Percentiles rank a stretch among this genome's conserved stretches.
phyloP scores from a whole-genome alignment of 139 green algal genomes.

The Chlorella sp. region DNA sequence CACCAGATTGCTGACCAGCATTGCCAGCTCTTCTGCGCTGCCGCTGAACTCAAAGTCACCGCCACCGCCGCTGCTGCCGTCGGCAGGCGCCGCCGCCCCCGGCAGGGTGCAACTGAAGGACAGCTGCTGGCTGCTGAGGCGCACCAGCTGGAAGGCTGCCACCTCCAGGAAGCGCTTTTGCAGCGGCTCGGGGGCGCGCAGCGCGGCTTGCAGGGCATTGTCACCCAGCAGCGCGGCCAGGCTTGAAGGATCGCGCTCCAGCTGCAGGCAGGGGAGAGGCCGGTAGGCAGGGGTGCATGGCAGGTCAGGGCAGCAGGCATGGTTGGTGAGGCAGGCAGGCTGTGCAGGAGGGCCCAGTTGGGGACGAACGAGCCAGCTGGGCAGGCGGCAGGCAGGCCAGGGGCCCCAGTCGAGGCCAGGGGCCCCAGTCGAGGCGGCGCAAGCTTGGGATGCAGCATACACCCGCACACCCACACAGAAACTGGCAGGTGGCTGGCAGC shows the following conservation, averaged over 20 bases:
- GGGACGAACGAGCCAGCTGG: too few species aligned
- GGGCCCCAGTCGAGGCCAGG: too few species aligned
- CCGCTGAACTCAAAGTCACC: neutral
- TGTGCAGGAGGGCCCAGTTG: neutral
- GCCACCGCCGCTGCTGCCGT: neutral
- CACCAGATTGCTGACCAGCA: neutral
- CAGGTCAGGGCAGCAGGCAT: neutral
- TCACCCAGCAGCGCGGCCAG: neutral
- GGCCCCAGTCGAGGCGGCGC: too few species aligned
- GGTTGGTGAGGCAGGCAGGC: neutral
- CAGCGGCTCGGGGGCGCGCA: neutral
- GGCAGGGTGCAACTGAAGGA: slow-evolving; percentile 15
- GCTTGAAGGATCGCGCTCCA: neutral
- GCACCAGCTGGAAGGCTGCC: neutral
- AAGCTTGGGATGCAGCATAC: too few species aligned
- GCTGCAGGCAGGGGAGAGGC: neutral
- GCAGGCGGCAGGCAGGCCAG: too few species aligned
- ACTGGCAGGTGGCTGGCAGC: too few species aligned
- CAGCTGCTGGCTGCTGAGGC: neutral
- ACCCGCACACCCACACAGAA: too few species aligned
- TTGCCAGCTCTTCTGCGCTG: neutral
- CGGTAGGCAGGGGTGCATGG: too few species aligned
- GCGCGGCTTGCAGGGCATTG: neutral
- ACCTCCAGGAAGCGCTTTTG: neutral
- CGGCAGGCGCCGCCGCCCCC: neutral